A percentile compares a stretch with the other conserved stretches of the same genome.
Evolutionary conservation across 805 yeast genomes (phyloP).

Genomic region (Saccharomycopsis sp.): DNA sequence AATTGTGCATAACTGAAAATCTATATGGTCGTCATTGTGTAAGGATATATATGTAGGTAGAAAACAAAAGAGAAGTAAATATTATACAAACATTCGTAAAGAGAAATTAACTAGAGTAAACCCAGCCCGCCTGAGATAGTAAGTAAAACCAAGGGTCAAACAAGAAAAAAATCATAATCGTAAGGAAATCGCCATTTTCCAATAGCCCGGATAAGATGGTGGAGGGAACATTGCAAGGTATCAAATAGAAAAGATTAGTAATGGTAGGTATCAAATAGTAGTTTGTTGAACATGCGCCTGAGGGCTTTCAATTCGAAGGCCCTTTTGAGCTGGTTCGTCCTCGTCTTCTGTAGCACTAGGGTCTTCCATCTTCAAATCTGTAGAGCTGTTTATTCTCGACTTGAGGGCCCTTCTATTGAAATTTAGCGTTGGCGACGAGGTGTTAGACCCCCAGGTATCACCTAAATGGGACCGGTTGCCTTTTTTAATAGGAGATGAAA

Average conservation of each 20-base stretch:
- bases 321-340: background rate
- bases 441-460: background rate
- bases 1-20: too few species aligned
- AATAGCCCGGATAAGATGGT: background rate
- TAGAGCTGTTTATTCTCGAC: background rate
- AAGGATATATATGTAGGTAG: too few species aligned
- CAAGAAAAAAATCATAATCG: background rate
- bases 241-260: too few species aligned
- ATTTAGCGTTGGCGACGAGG: background rate
- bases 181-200: too few species aligned
- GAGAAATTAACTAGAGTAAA: background rate
- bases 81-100: background rate
- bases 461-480: background rate
- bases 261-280: background rate
- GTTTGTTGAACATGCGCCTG: background rate
- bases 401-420: background rate
- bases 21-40: background rate
- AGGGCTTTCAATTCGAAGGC: background rate
- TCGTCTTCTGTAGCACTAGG: background rate
- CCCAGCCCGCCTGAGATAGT: background rate
- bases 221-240: background rate
- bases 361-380: background rate
- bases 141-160: background rate
- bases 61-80: too few species aligned
- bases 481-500: slow-evolving; percentile 12